A percentile compares a stretch with the other conserved stretches of the same genome.
phyloP scores from a whole-genome alignment of 352 stramenopile genomes.

The Pythium guiyangense region DNA sequence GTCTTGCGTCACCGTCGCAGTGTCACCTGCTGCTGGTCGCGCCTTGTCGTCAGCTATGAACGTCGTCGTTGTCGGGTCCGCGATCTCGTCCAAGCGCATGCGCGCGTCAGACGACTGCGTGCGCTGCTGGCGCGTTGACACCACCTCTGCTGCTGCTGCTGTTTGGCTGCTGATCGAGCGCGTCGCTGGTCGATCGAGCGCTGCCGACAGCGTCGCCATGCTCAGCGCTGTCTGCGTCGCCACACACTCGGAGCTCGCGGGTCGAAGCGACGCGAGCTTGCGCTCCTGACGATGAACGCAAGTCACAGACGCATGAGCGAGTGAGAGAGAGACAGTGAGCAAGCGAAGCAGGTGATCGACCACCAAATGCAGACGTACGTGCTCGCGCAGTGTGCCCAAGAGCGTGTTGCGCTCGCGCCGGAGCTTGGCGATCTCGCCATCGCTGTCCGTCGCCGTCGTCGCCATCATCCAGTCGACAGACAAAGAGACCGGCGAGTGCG shows the following conservation, averaged over 20 bases:
- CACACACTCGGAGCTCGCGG: neutral
- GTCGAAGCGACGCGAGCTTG: neutral
- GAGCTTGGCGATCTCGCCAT: conserved; percentile 51
- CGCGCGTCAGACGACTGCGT: conserved; percentile 6
- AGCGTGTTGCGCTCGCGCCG: conserved; percentile 64
- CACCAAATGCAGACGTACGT: conserved; percentile 14
- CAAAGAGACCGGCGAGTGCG: neutral
- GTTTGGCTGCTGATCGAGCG: conserved; percentile 9
- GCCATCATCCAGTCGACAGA: no score
- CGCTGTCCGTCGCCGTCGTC: conserved; percentile 20
- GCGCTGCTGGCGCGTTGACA: neutral
- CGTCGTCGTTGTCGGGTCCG: conserved; percentile 3
- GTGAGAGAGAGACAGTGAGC: neutral
- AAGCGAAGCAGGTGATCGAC: no score
- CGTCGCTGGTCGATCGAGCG: neutral
- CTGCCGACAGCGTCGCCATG: neutral
- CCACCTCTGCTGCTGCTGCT: neutral
- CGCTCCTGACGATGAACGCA: neutral
- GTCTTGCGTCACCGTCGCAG: conserved; percentile 2
- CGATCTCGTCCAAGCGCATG: conserved; percentile 33
- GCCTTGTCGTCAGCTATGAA: neutral
- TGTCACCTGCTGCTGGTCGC: neutral
- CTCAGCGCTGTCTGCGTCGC: neutral
- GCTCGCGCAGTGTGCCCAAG: conserved; percentile 47
- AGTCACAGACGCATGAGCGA: neutral